phyloP scores from a whole-genome alignment of 1,139 yeast genomes.

The Magnusiomyces fungicola region DNA sequence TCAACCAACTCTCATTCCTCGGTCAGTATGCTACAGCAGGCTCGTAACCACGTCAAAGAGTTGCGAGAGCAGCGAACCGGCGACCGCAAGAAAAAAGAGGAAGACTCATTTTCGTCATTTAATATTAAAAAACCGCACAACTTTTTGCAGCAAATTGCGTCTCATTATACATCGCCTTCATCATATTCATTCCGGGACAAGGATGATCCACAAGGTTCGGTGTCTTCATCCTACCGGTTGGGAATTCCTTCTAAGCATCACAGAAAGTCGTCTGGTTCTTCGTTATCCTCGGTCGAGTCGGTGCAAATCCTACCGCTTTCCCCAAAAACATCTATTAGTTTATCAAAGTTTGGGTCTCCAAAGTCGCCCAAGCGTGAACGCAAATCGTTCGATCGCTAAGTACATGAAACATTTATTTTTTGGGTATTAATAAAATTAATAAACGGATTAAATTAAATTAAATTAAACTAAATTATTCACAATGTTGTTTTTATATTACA shows the following conservation, averaged over 20 bases:
- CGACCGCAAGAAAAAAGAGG: neutral
- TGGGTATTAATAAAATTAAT: no score
- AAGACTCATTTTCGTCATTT: neutral
- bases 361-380: neutral
- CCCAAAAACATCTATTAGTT: neutral
- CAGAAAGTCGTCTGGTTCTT: neutral
- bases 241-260: neutral
- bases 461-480: no score
- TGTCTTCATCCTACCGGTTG: no score
- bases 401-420: no score
- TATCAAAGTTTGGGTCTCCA: neutral
- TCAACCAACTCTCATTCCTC: neutral
- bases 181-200: neutral
- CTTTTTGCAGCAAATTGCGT: neutral
- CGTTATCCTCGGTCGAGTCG: neutral
- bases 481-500: no score
- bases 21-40: neutral
- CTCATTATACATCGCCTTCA: neutral
- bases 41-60: neutral
- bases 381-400: slow-evolving; percentile 1
- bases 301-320: neutral
- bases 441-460: no score
- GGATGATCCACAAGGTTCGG: no score
- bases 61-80: neutral
- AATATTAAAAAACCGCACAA: neutral